These are phyloP conservation scores for Guadua angustifolia DNA, from an alignment of 176 grass and related monocot genomes.

Conservation along the genomic window DNA sequence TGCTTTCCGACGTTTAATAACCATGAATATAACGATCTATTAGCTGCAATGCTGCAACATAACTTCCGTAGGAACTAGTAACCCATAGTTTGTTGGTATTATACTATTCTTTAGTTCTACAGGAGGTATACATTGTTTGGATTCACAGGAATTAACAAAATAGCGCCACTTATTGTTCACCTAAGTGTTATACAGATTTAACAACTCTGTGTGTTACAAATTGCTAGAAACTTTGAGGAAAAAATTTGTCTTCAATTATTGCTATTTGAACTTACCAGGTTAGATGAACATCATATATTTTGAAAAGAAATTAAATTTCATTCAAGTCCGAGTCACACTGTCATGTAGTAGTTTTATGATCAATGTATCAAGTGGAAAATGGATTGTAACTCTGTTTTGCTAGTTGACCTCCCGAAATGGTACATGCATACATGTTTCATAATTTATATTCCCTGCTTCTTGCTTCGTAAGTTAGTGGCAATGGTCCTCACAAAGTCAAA, in stretches of 20 bases:
- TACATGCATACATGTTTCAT: not conserved
- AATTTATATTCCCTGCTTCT: slow-evolving; percentile 1
- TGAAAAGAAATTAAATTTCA: not conserved
- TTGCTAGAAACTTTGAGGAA: not conserved
- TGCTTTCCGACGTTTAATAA: too few species aligned
- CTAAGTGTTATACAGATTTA: not conserved
- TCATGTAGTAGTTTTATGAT: not conserved
- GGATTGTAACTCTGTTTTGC: slow-evolving; percentile 2
- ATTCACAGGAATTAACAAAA: not conserved
- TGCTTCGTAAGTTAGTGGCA: not conserved
- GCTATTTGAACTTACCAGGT: not conserved
- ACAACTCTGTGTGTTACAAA: not conserved
- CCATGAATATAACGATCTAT: slow-evolving; percentile 19
- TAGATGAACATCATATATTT: slow-evolving; percentile 5
- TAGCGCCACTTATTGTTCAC: not conserved
- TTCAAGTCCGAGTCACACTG: not conserved
- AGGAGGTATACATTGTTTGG: not conserved
- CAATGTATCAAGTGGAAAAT: not conserved
- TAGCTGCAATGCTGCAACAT: slow-evolving; percentile 26
- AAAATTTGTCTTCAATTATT: not conserved
- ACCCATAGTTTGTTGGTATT: not conserved
- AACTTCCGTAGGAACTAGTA: not conserved
- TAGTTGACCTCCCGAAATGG: not conserved
- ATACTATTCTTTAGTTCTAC: not conserved
- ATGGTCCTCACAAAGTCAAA: not conserved